phyloP scores from a whole-genome alignment of 164 flowering plant genomes.

The Vitis rupestris region DNA sequence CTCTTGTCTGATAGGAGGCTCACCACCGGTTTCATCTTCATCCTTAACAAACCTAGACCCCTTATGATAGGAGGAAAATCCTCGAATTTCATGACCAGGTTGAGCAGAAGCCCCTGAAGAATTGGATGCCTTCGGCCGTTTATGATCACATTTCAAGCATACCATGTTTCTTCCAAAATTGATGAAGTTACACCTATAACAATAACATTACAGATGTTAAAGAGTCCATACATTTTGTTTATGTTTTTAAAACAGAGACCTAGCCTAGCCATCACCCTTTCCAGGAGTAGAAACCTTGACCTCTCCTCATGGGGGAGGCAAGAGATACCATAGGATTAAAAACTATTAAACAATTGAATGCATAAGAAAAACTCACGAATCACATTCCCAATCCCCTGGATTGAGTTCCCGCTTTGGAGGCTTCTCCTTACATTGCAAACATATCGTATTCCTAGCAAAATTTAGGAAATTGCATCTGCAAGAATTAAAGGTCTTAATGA shows the following conservation, averaged over 20 bases:
- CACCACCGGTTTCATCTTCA: conserved; percentile 5
- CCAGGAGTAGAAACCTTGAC: no score
- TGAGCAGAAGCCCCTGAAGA: conserved; percentile 19
- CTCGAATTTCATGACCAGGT: conserved; percentile 6
- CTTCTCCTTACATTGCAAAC: conserved; percentile 75
- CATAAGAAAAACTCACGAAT: conserved; percentile 59
- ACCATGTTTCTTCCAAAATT: conserved; percentile 74
- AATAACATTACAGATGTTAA: neutral
- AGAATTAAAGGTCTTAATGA: conserved; percentile 7
- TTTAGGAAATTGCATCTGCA: conserved; percentile 85
- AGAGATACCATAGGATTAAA: no score
- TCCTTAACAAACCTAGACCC: conserved; percentile 15
- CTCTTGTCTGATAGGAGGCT: conserved; percentile 13
- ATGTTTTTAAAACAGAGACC: neutral
- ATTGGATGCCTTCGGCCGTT: conserved; percentile 51
- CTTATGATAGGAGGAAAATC: neutral
- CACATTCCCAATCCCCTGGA: conserved; percentile 95
- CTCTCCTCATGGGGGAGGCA: no score
- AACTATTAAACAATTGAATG: neutral
- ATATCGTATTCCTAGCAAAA: conserved; percentile 82
- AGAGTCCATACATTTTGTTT: no score
- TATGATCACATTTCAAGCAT: conserved; percentile 76
- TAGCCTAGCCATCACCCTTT: no score
- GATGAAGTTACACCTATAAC: conserved; percentile 73
- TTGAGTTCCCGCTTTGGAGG: conserved; percentile 70